phyloP scores from a whole-genome alignment of 179 eudicot species.

The Patellifolia procumbens region DNA sequence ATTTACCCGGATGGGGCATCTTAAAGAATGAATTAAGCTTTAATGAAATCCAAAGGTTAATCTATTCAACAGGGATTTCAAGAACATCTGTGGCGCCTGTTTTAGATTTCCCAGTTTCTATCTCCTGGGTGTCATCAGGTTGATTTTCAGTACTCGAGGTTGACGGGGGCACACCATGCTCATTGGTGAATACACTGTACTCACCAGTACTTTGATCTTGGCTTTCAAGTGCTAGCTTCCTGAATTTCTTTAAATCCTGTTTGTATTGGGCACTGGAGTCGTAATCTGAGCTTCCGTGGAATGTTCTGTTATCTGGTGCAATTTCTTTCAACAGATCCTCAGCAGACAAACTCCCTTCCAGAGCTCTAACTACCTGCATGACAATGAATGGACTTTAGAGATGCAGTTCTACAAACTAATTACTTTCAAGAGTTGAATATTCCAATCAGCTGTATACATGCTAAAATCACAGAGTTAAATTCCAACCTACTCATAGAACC shows the following conservation, averaged over 20 bases:
- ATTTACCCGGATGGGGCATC: no score
- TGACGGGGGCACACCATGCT: slow-evolving; percentile 44
- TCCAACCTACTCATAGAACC: neutral
- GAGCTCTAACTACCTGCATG: slow-evolving; percentile 47
- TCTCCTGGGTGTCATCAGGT: slow-evolving; percentile 43
- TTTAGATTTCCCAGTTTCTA: slow-evolving; percentile 27
- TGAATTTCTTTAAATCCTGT: slow-evolving; percentile 40
- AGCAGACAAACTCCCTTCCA: slow-evolving; percentile 46
- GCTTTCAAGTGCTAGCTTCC: slow-evolving; percentile 48
- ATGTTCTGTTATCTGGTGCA: slow-evolving; percentile 34
- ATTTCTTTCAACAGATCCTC: slow-evolving; percentile 47
- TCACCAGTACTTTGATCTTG: slow-evolving; percentile 47
- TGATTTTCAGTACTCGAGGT: slow-evolving; percentile 51
- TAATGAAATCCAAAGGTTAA: neutral
- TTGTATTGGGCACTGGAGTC: slow-evolving; percentile 46
- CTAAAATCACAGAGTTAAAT: neutral
- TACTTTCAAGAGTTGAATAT: neutral
- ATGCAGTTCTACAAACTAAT: neutral
- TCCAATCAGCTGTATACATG: neutral
- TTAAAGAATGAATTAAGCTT: neutral
- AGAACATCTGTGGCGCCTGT: slow-evolving; percentile 22
- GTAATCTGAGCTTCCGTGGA: slow-evolving; percentile 48
- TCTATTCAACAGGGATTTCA: slow-evolving; percentile 34
- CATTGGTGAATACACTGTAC: slow-evolving; percentile 43
- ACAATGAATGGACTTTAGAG: neutral